Base-by-base conservation (phyloP, 768 basidiomycete species). In the Leccinellum albellum region DNA sequence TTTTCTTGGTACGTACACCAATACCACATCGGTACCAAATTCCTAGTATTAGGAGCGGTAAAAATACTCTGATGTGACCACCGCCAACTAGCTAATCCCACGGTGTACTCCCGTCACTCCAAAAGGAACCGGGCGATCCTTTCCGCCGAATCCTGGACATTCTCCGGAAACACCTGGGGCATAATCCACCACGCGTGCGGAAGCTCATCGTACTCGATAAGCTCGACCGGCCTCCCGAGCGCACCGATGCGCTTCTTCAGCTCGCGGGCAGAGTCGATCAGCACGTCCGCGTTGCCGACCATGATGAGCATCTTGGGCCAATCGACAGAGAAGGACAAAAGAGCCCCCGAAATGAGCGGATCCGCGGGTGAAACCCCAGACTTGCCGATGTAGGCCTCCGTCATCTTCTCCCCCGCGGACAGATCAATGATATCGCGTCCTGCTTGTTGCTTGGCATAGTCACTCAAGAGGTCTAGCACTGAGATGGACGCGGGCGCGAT, bases 401-500 rank as follows among this genome's bases (percentile, higher is more conserved):
- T 10, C 33, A 35, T 4, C 1, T 0, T 2, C 37, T 33, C n/a
- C 7, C 20, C 37, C 1, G 0, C 2, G 1, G 42, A 13, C 10
- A 32, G 0, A 17, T 33, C 12, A 12, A 61, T 2, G 12, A 61
- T 13, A 32, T 71, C 63, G 1, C 24, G 24, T 14, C 1, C 42
- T 3, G 6, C 24, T 6, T 50, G 45, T 20, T 49, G 32, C 53
- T 48, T 50, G 49, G 56, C 51, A 3, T 53, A 21, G 4, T 59
- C 58, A 47, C 55, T 54, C n/a, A 33, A 0, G n/a, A 0, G 4
- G 10, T 59, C 51, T 1, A 6, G 15, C 2, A 65, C 67, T 7
- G 21, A 55, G 6, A 50, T 48, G 6, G 55, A 17, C 4, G 0
- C 7, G 0, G 88, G 88, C 0, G 85, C 74, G 31, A 89, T 75